A percentile compares a stretch with the other conserved stretches of the same genome.
These are phyloP conservation scores for Smallanthus sonchifolius DNA, from an alignment of 129 eudicot species.

Conservation along the genomic window DNA sequence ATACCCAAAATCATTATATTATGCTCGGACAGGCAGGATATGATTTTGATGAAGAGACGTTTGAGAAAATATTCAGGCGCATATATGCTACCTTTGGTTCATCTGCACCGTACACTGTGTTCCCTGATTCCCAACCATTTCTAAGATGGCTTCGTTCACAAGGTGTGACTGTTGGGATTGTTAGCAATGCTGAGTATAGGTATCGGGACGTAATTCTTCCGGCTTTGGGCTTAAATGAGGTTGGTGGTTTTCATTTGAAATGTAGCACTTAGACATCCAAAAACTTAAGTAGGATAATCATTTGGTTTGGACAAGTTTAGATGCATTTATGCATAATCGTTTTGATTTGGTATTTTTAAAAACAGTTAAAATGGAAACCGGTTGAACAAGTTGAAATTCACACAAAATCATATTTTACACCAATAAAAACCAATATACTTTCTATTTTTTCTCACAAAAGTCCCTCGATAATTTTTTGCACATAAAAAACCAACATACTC, in stretches of 20 bases:
- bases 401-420: neutral
- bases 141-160: conserved; percentile 79
- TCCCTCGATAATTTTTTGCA: too few species aligned
- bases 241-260: conserved; percentile 16
- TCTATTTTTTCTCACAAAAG: too few species aligned
- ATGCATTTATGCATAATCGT: neutral
- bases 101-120: conserved; percentile 79
- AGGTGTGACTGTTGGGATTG: conserved; percentile 77
- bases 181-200: conserved; percentile 96
- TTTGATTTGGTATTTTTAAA: neutral
- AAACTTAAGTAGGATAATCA: neutral
- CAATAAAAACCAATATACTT: too few species aligned
- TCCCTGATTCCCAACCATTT: conserved; percentile 86
- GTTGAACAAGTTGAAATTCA: neutral
- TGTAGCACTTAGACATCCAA: neutral
- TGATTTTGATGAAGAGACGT: conserved; percentile 93
- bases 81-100: conserved; percentile 90
- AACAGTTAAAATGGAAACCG: neutral
- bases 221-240: conserved; percentile 88
- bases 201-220: conserved; percentile 97
- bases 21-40: conserved; percentile 76
- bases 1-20: conserved; percentile 5
- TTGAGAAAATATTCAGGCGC: conserved; percentile 84
- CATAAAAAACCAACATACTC: too few species aligned
- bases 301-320: neutral